A percentile compares a stretch with the other conserved stretches of the same genome.
Conservation (phyloP, 805 yeast genomes). For the Candida stauntonica region DNA sequence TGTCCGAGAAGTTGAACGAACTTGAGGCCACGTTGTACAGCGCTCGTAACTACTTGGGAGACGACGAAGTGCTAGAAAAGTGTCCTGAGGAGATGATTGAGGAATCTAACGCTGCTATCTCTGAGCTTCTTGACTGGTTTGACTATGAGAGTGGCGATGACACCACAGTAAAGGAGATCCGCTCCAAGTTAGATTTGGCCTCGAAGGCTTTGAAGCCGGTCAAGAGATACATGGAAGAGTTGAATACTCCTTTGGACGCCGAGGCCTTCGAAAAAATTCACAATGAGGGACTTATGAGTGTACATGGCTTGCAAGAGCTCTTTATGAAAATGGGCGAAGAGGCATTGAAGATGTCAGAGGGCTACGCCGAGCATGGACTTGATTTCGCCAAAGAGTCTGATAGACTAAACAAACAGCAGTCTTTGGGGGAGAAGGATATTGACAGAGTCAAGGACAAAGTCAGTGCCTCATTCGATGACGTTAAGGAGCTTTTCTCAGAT, state of each 20-base stretch:
- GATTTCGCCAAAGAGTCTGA: conserved; percentile 50
- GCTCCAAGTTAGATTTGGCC: conserved; percentile 28
- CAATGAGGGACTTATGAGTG: conserved; percentile 37
- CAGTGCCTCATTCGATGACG: conserved; percentile 27
- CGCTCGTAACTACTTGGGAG: conserved; percentile 56
- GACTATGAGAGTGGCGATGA: conserved; percentile 66
- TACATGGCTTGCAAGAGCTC: conserved; percentile 40
- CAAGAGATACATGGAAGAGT: conserved; percentile 36
- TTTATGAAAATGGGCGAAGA: conserved; percentile 44
- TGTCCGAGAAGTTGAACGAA: conserved; percentile 58
- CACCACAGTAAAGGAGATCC: conserved; percentile 38
- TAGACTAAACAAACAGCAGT: conserved; percentile 33
- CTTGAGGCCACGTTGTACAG: conserved; percentile 73
- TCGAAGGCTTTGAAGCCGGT: conserved; percentile 29
- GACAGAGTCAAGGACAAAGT: conserved; percentile 26
- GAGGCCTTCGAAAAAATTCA: conserved; percentile 41
- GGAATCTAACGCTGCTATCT: conserved; percentile 34
- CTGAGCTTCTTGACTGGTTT: conserved; percentile 67
- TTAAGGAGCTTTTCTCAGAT: conserved; percentile 26
- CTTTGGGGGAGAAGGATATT: conserved; percentile 26
- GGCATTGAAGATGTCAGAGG: conserved; percentile 37
- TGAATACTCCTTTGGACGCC: conserved; percentile 42
- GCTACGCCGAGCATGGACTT: conserved; percentile 41
- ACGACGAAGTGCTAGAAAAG: conserved; percentile 40
- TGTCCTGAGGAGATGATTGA: conserved; percentile 39